Evolutionary conservation across 2,329 filamentous ascomycete genomes (phyloP).

Genomic region (Venturiaceae sp.): DNA sequence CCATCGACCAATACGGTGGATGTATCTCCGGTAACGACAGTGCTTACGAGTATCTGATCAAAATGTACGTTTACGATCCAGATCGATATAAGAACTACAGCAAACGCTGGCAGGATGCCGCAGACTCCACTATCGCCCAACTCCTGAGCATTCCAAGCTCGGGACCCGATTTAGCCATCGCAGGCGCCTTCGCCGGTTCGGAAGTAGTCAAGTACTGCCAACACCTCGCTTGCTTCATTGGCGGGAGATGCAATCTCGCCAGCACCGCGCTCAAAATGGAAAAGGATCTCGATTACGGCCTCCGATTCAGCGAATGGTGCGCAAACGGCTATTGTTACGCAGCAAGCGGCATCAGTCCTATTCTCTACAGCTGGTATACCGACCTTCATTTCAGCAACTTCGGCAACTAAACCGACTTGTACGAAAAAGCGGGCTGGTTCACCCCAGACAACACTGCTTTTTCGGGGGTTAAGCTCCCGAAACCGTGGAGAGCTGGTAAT

Average conservation of each 20-base stretch:
- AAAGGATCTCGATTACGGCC: conserved; percentile 64
- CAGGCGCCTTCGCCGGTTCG: conserved; percentile 46
- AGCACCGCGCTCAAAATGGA: conserved; percentile 57
- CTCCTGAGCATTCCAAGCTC: conserved; percentile 6
- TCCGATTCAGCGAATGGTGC: conserved; percentile 64
- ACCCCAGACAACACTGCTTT: conserved; percentile 47
- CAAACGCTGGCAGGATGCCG: conserved; percentile 65
- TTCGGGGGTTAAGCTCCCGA: conserved; percentile 65
- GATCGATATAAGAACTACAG: conserved; percentile 44
- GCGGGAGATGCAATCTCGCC: conserved; percentile 76
- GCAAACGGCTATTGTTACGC: conserved; percentile 63
- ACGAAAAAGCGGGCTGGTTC: conserved; percentile 51
- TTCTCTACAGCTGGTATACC: conserved; percentile 34
- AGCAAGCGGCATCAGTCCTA: conserved; percentile 66
- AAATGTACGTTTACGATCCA: conserved; percentile 78
- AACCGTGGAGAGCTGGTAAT: conserved; percentile 77
- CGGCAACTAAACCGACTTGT: conserved; percentile 43
- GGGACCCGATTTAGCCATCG: conserved; percentile 26
- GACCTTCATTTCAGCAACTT: conserved; percentile 13
- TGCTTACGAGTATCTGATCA: conserved; percentile 85
- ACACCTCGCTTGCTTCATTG: conserved; percentile 68
- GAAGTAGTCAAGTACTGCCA: conserved; percentile 20
- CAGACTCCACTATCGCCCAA: conserved; percentile 48
- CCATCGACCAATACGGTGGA: conserved; percentile 18
- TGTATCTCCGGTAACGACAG: conserved; percentile 44